Evolutionary conservation across 139 green algal genomes (phyloP), one percentile per base, ranked within the genome.

Genomic region (Chlorella sorokiniana): DNA sequence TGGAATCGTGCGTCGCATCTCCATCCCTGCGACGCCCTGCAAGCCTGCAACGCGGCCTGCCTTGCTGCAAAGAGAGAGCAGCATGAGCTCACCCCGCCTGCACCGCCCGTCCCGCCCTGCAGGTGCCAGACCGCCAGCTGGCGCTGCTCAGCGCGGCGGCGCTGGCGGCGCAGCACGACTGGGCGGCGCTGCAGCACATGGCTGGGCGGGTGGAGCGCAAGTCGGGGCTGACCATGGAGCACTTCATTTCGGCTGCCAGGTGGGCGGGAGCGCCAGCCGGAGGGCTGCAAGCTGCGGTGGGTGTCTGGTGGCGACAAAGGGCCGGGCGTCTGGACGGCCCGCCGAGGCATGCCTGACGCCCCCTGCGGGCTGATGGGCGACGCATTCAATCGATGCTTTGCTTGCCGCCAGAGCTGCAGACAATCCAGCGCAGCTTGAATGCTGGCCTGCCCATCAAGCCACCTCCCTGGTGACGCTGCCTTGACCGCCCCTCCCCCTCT

Each of bases 131-230:
- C 38, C 69, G n/a, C 8, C 69, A 77, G 44, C 3, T 78, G 48
- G 20, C 51, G 48, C 52, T 88, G 79, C 62, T 88, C 2, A 33
- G 42, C 4, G 65, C 81, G 29, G 40, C 64, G 23, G 51, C 42
- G 25, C 37, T 67, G 62, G 80, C 79, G 3, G 54, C 37, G 10
- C 38, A 48, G 51, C 80, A 86, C 27, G 84, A 88, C 63, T 88
- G 84, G 84, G 27, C 62, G 33, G 61, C 51, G 40, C 54, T 88
- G 59, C 80, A 83, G 78, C 69, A 81, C 59, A 78, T 85, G 62
- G 79, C 79, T 4, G 76, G 73, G 23, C 77, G 76, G 29, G 29
- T 83, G 18, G 78, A 88, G 27, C 65, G 69, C 48, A 77, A 38
- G 65, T 7, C 29, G 27, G 42, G 48, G 2, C 27, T 86, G 11